Evolutionary conservation across 2,329 filamentous ascomycete species (phyloP).

Genomic region (Hysterium pulicare): DNA sequence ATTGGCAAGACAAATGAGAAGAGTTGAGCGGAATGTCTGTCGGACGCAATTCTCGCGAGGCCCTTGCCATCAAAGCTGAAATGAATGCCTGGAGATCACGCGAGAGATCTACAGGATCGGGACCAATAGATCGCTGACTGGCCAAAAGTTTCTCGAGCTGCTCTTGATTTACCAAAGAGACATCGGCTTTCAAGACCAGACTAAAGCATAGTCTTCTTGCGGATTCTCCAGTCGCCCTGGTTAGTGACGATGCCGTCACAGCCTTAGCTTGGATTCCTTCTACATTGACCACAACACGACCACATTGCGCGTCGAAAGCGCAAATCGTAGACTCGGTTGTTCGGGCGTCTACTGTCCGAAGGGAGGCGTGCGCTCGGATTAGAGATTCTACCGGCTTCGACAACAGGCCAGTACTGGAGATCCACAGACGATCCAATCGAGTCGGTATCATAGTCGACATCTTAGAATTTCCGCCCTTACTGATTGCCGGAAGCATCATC

Average conservation of each 20-base stretch:
- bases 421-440: neutral
- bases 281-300: neutral
- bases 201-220: constrained; percentile 4
- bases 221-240: neutral
- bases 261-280: neutral
- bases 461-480: neutral
- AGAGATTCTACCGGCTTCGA: neutral
- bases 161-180: neutral
- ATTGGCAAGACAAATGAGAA: constrained; percentile 1
- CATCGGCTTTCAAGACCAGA: constrained; percentile 3
- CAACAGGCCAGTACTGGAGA: neutral
- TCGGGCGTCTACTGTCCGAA: neutral
- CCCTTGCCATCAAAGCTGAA: neutral
- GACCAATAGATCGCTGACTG: neutral
- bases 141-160: neutral
- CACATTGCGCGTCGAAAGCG: neutral
- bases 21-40: neutral
- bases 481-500: neutral
- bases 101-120: neutral
- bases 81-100: neutral
- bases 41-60: neutral
- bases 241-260: neutral
- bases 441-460: neutral
- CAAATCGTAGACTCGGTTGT: neutral
- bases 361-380: neutral